Conservation (phyloP, 2,329 filamentous ascomycete genomes). For the Xylaria sp. region DNA sequence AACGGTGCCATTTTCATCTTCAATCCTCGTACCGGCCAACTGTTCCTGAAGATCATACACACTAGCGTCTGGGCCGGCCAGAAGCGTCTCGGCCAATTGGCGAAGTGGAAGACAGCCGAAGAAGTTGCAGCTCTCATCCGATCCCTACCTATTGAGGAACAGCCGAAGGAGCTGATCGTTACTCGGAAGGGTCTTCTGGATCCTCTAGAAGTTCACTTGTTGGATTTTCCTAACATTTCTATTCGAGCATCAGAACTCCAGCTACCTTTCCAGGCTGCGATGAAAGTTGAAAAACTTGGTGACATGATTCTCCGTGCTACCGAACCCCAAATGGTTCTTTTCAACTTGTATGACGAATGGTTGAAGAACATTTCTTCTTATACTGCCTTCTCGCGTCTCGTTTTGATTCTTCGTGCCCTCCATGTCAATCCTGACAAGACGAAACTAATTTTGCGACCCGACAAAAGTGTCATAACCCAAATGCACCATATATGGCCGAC, state of each 20-base stretch:
- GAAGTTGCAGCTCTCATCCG: conserved; percentile 98
- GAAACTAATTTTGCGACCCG: conserved; percentile 91
- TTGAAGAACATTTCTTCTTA: conserved; percentile 98
- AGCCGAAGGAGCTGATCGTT: conserved; percentile 98
- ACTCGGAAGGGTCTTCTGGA: conserved; percentile 97
- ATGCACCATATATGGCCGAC: conserved; percentile 99
- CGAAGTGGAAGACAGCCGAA: conserved; percentile 99
- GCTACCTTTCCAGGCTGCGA: conserved; percentile 97
- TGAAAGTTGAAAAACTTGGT: conserved; percentile 99
- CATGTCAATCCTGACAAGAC: conserved; percentile 99
- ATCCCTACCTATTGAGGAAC: conserved; percentile 95
- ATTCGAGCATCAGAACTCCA: conserved; percentile 97
- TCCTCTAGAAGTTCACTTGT: conserved; percentile 94
- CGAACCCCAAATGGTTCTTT: conserved; percentile 99
- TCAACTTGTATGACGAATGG: conserved; percentile 99
- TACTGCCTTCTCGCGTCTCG: conserved; percentile 94
- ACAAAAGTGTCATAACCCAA: conserved; percentile 98
- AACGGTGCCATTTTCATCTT: conserved; percentile 99
- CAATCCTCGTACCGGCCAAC: conserved; percentile 96
- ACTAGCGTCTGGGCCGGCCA: conserved; percentile 99
- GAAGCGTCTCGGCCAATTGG: conserved; percentile 97
- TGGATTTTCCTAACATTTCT: conserved; percentile 99
- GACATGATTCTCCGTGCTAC: conserved; percentile 99
- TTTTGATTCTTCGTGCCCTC: conserved; percentile 91
- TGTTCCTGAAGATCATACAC: conserved; percentile 99